phyloP scores from a whole-genome alignment of 2,329 filamentous ascomycete genomes.

The Exserohilum turcica region DNA sequence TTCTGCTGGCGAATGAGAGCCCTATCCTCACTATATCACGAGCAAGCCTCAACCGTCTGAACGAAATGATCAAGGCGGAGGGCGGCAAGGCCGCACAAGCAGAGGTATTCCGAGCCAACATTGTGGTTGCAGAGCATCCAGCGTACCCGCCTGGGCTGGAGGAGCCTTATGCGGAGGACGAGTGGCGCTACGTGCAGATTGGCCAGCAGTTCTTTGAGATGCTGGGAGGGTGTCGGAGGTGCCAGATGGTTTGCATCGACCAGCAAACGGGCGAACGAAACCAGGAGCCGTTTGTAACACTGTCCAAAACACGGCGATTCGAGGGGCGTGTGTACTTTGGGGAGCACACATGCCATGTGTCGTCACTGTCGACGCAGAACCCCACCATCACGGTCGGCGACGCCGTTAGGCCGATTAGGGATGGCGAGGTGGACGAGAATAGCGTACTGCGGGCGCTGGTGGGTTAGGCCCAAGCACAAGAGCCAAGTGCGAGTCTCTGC shows the following conservation, averaged over 20 bases:
- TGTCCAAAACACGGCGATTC: slow-evolving; percentile 83
- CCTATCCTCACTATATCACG: slow-evolving; percentile 85
- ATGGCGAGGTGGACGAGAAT: slow-evolving; percentile 36
- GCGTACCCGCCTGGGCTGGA: slow-evolving; percentile 52
- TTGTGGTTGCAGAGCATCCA: slow-evolving; percentile 67
- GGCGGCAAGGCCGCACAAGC: slow-evolving; percentile 69
- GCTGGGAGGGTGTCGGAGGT: slow-evolving; percentile 82
- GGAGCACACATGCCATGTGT: slow-evolving; percentile 64
- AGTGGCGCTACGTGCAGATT: slow-evolving; percentile 72
- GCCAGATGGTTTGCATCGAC: slow-evolving; percentile 95
- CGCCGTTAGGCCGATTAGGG: slow-evolving; percentile 36
- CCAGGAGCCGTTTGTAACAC: slow-evolving; percentile 84
- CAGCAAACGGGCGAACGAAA: slow-evolving; percentile 78
- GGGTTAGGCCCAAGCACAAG: slow-evolving; percentile 22
- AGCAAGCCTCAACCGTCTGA: slow-evolving; percentile 78
- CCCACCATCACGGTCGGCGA: slow-evolving; percentile 49
- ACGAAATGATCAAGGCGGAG: slow-evolving; percentile 69
- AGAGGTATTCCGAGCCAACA: slow-evolving; percentile 85
- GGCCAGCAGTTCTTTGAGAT: slow-evolving; percentile 69
- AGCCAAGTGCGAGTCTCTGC: background rate
- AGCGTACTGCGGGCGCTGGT: slow-evolving; percentile 32
- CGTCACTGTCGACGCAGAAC: slow-evolving; percentile 36
- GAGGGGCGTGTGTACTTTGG: slow-evolving; percentile 90
- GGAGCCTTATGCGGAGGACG: slow-evolving; percentile 77
- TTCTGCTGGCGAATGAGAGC: slow-evolving; percentile 89